Percentiles rank a stretch among this genome's conserved stretches.
phyloP scores from a whole-genome alignment of 208 protist species.

The Acanthamoeba sp. region DNA sequence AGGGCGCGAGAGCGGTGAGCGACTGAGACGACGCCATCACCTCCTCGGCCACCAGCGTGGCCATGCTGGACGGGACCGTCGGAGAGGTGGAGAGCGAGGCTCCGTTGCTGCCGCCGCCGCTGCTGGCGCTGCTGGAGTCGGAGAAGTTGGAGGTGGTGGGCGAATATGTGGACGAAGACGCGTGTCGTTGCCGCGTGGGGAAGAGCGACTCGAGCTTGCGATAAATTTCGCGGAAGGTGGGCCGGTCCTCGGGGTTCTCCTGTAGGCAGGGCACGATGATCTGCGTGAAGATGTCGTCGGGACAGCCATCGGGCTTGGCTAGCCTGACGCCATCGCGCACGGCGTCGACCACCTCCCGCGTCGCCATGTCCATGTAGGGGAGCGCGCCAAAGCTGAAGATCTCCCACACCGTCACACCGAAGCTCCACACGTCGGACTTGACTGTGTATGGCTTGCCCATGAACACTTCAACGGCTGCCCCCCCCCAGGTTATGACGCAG shows the following conservation, averaged over 20 bases:
- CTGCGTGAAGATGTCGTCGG: conserved; percentile 47
- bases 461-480: conserved; percentile 67
- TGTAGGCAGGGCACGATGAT: conserved; percentile 45
- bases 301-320: conserved; percentile 46
- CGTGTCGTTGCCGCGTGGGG: not conserved
- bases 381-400: conserved; percentile 72
- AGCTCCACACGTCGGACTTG: conserved; percentile 65
- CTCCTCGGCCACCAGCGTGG: not conserved
- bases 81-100: not conserved
- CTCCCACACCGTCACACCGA: conserved; percentile 72
- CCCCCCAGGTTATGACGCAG: not conserved
- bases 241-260: conserved; percentile 55
- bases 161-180: not conserved
- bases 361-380: conserved; percentile 55
- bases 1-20: not conserved
- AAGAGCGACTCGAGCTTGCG: conserved; percentile 48
- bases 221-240: conserved; percentile 60
- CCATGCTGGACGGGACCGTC: not conserved
- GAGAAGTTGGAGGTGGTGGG: conserved; percentile 11
- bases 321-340: not conserved
- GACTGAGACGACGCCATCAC: not conserved
- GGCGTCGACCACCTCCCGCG: conserved; percentile 52
- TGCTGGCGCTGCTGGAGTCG: not conserved
- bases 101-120: not conserved
- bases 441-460: conserved; percentile 49